Base-by-base conservation (phyloP, 805 yeast species). In the Cyberlindnera euphorbiae region DNA sequence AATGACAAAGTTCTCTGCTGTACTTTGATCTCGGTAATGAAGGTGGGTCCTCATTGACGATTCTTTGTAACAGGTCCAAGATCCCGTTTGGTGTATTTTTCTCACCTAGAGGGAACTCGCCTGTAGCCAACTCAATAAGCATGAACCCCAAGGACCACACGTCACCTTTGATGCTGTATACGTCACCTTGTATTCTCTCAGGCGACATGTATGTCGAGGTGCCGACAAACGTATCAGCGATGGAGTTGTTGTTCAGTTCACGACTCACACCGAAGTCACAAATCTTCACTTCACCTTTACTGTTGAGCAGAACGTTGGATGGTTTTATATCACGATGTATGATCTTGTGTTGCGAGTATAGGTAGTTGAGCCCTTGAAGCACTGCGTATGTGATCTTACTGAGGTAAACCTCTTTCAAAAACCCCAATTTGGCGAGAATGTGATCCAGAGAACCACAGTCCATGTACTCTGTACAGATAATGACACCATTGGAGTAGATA, bases 181-280 rank as follows among this genome's bases (percentile, higher is more conserved):
- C 80, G 28, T 85, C 86, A 14, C 99, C 99, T 61, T 88, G 96
- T 37, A 93, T 90, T 44, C 99, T 72, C 53, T 93, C 99, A 0
- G 99, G 99, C 1, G 96, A 84, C 94, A 93, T 93, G 57, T 93
- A 93, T 0, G 95, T 87, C 1, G 96, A 87, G 0, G 99, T 93
- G 1, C 99, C 99, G 8, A 93, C 97, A 67, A 93, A 93, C 0
- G 98, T 93, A 53, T 93, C 96, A 0, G 97, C 98, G 40, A 93
- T 74, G 1, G 98, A 93, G 28, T 54, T 54, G 60, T 90, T 88
- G 38, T 86, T 84, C 34, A 93, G 69, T 55, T 88, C 96, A 42
- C 96, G 78, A 21, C 89, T 79, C 6, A 93, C 99, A 16, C 99
- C 99, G 64, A 93, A 93, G 61, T 93, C 99, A 62, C 97, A 89